Base-by-base conservation (phyloP, 1,284 basidiomycete species). In the Agroathelia rolfsii region DNA sequence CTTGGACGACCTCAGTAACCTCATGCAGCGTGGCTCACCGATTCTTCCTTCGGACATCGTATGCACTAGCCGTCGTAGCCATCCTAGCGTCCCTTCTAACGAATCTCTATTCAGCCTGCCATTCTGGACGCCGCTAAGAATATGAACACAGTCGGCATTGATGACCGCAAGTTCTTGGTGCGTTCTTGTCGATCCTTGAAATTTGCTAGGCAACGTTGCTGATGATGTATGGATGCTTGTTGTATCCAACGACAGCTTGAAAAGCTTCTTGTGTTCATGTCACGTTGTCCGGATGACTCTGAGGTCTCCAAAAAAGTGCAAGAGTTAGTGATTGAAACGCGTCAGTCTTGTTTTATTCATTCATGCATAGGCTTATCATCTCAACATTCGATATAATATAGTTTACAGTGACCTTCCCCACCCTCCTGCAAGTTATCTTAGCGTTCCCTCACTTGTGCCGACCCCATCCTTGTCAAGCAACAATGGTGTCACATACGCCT, bases 361-460 rank as follows among this genome's bases (percentile, higher is more conserved):
- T 24, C 16, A 31, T 22, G 27, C 17, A 19, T 27, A 31, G 9
- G 28, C 25, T 9, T 7, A 3, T 24, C 11, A 34, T 7, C 18
- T 31, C 18, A 22, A 7, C 29, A 22, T 17, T 9, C 9, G 8
- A 28, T 28, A 16, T 27, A 8, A 14, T 38, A 12, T 43, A 72
- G 69, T 75, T 13, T 79, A 73, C 53, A 71, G 72, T 39, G 79
- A 82, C 43, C 60, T 82, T 19, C 77, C 77, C 1, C 80, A 82
- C 40, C 80, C 80, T 6, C 68, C 77, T 3, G 55, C 55, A 24
- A 59, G 59, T 6, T 76, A 71, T 47, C 52, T 79, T 37, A 51
- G 48, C 11, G 39, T 47, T 34, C 31, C 38, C 9, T 29, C 26
- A 18, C 24, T 15, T 1, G 7, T 37, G 22, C 33, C 29, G 9